phyloP scores from a whole-genome alignment of 2,329 filamentous ascomycete species.

The Septoria petroselini region DNA sequence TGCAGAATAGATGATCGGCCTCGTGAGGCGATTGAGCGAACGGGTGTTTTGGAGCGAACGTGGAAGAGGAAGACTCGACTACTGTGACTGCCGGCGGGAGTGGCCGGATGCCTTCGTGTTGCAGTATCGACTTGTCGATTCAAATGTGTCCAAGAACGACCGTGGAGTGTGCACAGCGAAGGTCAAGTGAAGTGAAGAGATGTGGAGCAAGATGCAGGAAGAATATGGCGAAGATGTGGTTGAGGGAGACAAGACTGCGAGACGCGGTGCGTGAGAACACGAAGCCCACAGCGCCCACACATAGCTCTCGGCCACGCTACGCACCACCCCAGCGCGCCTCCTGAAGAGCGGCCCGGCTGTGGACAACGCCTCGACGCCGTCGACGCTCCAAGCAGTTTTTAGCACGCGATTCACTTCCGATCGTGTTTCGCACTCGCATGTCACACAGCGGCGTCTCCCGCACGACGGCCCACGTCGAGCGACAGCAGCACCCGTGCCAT shows the following conservation, averaged over 20 bases:
- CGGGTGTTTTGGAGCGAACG: not conserved
- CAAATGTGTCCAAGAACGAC: not conserved
- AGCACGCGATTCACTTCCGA: not conserved
- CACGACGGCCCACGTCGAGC: slow-evolving; percentile 6
- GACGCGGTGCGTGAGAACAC: not conserved
- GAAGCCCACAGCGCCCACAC: not conserved
- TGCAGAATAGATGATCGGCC: slow-evolving; percentile 17
- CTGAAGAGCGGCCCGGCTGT: slow-evolving; percentile 1
- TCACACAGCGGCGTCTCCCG: not conserved
- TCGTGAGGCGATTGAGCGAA: slow-evolving; percentile 19
- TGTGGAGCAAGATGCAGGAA: not conserved
- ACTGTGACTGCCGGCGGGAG: no score
- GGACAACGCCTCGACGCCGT: not conserved
- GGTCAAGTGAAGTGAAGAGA: not conserved
- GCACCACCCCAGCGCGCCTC: not conserved
- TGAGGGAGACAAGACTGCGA: not conserved
- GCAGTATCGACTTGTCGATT: no score
- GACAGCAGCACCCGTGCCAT: slow-evolving; percentile 1
- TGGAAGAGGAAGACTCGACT: not conserved
- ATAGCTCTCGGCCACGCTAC: not conserved
- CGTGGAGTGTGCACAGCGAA: not conserved
- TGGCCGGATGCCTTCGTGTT: no score
- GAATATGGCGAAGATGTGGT: not conserved
- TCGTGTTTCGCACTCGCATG: slow-evolving; percentile 5
- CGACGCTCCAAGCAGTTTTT: not conserved